These are phyloP conservation scores for Naumovozyma castellii DNA, from an alignment of 805 yeast species.

Conservation along the genomic window DNA sequence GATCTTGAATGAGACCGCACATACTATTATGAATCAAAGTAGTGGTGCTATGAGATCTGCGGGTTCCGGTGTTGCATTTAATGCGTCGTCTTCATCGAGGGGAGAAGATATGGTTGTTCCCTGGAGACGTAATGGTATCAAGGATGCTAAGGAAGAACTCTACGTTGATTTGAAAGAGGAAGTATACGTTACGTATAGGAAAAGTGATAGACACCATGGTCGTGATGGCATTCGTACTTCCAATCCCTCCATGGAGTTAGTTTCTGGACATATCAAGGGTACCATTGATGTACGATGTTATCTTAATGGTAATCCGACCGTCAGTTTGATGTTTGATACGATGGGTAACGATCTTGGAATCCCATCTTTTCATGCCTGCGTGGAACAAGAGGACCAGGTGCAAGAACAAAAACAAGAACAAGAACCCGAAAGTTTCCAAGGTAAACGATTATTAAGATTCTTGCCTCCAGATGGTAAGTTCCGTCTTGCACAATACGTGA, in stretches of 20 bases:
- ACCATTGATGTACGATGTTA: constrained; percentile 52
- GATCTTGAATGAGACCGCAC: background rate
- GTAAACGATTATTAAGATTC: constrained; percentile 38
- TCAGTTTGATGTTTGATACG: constrained; percentile 46
- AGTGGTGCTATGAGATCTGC: no score
- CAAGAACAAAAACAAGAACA: background rate
- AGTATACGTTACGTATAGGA: background rate
- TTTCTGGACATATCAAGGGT: constrained; percentile 46
- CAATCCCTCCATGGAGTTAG: constrained; percentile 5
- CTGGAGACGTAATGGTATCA: constrained; percentile 72
- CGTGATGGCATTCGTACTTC: background rate
- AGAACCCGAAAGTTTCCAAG: constrained; percentile 1
- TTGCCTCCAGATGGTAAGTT: constrained; percentile 84
- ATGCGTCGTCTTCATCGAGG: no score
- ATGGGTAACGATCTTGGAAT: constrained; percentile 40
- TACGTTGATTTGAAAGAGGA: constrained; percentile 71
- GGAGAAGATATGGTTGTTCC: constrained; percentile 37
- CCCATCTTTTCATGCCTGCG: constrained; percentile 66
- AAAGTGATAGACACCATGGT: background rate
- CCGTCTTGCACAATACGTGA: constrained; percentile 50
- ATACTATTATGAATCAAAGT: background rate
- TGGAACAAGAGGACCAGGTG: constrained; percentile 35
- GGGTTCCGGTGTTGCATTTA: no score
- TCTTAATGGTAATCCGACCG: constrained; percentile 69
- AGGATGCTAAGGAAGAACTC: constrained; percentile 71